phyloP scores from a whole-genome alignment of 306 rosid species.

The Sphenostylis stenocarpa region DNA sequence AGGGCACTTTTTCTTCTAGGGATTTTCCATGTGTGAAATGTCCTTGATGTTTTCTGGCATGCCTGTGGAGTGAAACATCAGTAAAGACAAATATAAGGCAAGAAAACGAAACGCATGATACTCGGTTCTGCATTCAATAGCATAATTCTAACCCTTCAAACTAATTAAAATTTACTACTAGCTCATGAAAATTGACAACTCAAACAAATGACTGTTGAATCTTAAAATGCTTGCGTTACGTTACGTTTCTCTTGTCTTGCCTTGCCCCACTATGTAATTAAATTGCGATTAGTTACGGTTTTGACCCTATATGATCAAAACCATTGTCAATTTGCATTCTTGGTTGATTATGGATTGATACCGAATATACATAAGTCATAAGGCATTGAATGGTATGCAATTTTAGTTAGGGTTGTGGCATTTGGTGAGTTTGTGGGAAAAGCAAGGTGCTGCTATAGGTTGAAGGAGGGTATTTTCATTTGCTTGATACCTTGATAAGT shows the following conservation, averaged over 20 bases:
- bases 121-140: slow-evolving; percentile 12
- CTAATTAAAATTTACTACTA: slow-evolving; percentile 12
- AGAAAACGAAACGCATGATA: slow-evolving; percentile 39
- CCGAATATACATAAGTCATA: neutral
- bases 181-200: neutral
- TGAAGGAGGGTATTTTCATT: slow-evolving; percentile 24
- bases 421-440: neutral
- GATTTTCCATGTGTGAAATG: slow-evolving; percentile 40
- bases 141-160: neutral
- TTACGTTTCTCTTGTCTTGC: slow-evolving; percentile 38
- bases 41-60: slow-evolving; percentile 35
- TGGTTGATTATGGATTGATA: neutral
- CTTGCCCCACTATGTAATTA: slow-evolving; percentile 29
- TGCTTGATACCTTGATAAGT: slow-evolving; percentile 13
- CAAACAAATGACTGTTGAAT: neutral
- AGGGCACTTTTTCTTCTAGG: slow-evolving; percentile 16
- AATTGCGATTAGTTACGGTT: slow-evolving; percentile 15
- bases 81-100: slow-evolving; percentile 32
- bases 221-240: slow-evolving; percentile 16
- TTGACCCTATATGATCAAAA: slow-evolving; percentile 17
- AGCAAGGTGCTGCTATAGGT: slow-evolving; percentile 19
- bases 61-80: slow-evolving; percentile 26
- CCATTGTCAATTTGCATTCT: neutral
- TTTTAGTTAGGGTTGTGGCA: neutral
- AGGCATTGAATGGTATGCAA: slow-evolving; percentile 16